A percentile compares a stretch with the other conserved stretches of the same genome.
These are phyloP conservation scores for Austropuccinia psidii DNA, from an alignment of 1,284 basidiomycete genomes.

Conservation along the genomic window DNA sequence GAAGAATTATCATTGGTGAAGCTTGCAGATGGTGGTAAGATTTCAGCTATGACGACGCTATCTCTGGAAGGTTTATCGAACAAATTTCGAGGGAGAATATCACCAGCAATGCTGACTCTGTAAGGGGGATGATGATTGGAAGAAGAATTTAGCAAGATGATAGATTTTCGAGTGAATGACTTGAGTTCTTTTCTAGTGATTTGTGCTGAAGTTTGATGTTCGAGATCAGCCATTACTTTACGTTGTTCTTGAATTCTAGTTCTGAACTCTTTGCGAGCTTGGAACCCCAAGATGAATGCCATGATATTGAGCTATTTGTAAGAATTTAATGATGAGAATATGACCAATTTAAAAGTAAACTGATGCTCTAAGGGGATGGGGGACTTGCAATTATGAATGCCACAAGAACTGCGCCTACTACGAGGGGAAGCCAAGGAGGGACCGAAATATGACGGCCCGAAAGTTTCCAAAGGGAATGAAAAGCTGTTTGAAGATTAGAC, in stretches of 20 bases:
- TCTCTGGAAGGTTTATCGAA: constrained; percentile 15
- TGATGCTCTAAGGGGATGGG: too few relatives aligned
- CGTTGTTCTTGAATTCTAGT: constrained; percentile 20
- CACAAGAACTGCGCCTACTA: neutral
- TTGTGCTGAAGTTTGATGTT: neutral
- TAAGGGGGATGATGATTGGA: constrained; percentile 2
- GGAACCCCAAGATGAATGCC: constrained; percentile 19
- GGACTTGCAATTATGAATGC: neutral
- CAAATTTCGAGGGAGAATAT: constrained; percentile 16
- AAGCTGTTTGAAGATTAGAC: too few relatives aligned
- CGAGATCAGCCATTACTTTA: neutral
- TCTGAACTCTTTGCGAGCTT: constrained; percentile 33
- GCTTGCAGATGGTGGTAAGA: neutral
- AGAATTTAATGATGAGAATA: neutral
- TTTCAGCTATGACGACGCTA: constrained; percentile 26
- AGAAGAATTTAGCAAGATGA: constrained; percentile 22
- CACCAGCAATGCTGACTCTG: neutral
- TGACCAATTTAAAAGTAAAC: too few relatives aligned
- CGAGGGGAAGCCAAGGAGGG: constrained; percentile 6
- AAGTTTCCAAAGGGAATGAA: neutral
- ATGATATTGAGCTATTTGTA: too few relatives aligned
- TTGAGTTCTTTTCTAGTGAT: constrained; percentile 26
- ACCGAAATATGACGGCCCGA: constrained; percentile 27
- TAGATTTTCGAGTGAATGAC: constrained; percentile 34
- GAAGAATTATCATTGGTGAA: constrained; percentile 13